Evolutionary conservation across 495 filamentous ascomycete genomes (phyloP), one percentile per base, ranked within the genome.

Genomic region (Penicillium maclennaniae): DNA sequence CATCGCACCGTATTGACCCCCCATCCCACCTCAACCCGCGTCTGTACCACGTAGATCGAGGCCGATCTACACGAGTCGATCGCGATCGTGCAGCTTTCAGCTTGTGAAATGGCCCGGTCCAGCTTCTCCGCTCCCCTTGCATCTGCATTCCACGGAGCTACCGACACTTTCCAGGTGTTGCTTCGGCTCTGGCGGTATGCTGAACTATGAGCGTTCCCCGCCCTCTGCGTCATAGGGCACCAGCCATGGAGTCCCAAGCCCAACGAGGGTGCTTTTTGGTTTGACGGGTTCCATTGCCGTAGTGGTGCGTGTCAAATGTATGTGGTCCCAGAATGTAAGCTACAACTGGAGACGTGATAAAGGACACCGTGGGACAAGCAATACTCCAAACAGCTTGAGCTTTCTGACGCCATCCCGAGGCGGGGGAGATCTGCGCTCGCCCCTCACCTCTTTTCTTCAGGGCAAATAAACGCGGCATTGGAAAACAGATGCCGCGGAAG

Each of bases 211-310:
- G 25, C 21, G 38, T 50, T 55, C 60, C 53, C 62, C 62, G 62
- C 59, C 23, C 19, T 14, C 45, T 66, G 62, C 62, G 62, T 66
- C 62, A 66, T 66, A 36, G 52, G 55, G 55, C 54, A 44, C 36
- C 52, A 28, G 31, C 54, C 53, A 45, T 50, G 20, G 36, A 45
- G 47, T 42, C 51, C 56, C 47, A 31, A 45, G 45, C 47, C 54
- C 50, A n/a, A 43, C 48, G 20, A 34, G 37, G 10, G 34, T 36
- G 43, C 21, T 25, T 39, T 23, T 42, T 59, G 60, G 60, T 54
- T 61, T 52, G 54, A 56, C 47, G 59, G 59, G 47, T 45, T 10
- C 41, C 10, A 56, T n/a, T 37, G 20, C 59, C 56, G 52, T 20
- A 20, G 26, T 34, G 17, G 37, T 41, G 47, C 56, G 15, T 21